These are phyloP conservation scores for Zostera marina DNA, from an alignment of 116 monocot genomes.

Conservation along the genomic window DNA sequence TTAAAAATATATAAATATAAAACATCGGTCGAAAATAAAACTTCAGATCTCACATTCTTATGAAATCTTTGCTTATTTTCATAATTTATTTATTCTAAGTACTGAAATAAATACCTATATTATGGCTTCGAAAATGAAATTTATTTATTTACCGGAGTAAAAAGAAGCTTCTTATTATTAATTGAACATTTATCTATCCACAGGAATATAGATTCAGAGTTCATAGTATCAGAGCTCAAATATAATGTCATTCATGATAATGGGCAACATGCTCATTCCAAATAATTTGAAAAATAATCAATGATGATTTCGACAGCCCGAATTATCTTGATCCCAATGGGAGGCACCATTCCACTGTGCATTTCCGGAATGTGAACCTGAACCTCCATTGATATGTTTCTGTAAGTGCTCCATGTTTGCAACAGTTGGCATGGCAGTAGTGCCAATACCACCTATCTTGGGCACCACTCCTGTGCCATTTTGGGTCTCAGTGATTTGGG, in stretches of 20 bases:
- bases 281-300: background rate
- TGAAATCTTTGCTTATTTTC: no score
- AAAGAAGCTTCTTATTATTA: background rate
- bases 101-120: no score
- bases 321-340: constrained; percentile 7
- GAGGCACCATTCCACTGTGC: constrained; percentile 10
- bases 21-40: no score
- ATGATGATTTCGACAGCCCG: background rate
- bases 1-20: no score
- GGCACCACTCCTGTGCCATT: constrained; percentile 14
- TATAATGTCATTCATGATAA: background rate
- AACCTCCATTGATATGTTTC: constrained; percentile 24
- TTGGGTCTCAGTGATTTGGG: constrained; percentile 12
- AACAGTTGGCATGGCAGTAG: constrained; percentile 29
- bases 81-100: no score
- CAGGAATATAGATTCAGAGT: background rate
- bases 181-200: background rate
- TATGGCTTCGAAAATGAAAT: no score
- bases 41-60: no score
- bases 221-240: constrained; percentile 1
- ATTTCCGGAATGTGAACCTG: constrained; percentile 6
- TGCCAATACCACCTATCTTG: constrained; percentile 19
- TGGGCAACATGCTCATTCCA: background rate
- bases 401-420: constrained; percentile 60
- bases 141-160: no score